Base-by-base conservation (phyloP, 345 rosid species). In the Citrus medica region DNA sequence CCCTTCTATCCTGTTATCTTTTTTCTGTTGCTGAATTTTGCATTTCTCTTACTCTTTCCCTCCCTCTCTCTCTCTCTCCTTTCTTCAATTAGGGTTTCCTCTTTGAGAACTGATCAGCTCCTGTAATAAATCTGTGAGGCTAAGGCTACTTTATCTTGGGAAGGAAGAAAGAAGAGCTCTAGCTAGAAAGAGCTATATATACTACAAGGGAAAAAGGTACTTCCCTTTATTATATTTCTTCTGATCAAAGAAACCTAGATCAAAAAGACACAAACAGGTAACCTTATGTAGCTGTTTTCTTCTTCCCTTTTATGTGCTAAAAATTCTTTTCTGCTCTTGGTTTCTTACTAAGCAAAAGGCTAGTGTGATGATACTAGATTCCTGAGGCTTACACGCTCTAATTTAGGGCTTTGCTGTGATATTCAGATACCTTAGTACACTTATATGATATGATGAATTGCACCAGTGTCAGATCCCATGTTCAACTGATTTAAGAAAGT, bases 71-170 rank as follows among this genome's bases (percentile, higher is more conserved):
- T 73, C 67, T 42, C 25, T 62, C 56, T 22, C 75, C 25, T 19
- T 67, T 65, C 79, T 68, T 22, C 60, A 80, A 75, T 73, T 88
- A 88, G 90, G 90, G 90, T 88, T 87, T 83, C 78, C 77, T 69
- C 79, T 75, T 83, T 71, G 64, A 72, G 69, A 51, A 30, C 61
- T 81, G 13, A 38, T 81, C 74, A 59, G 16, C 71, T 70, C 16
- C 75, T 22, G 79, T 40, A 58, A 58, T 73, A 58, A 78, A 76
- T 62, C 74, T 77, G 80, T 74, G 74, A 79, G 38, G 40, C 78
- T 60, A 79, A 81, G 82, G 79, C 70, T 76, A 75, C 71, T n/a
- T 71, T 84, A 46, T 69, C 77, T 81, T 77, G 67, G 82, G 82
- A 79, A 78, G 82, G 55, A 82, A 70, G 78, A 83, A 78, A 77